Evolutionary conservation across 441 rosid genomes (phyloP).

Genomic region (Euphorbia celastroides): DNA sequence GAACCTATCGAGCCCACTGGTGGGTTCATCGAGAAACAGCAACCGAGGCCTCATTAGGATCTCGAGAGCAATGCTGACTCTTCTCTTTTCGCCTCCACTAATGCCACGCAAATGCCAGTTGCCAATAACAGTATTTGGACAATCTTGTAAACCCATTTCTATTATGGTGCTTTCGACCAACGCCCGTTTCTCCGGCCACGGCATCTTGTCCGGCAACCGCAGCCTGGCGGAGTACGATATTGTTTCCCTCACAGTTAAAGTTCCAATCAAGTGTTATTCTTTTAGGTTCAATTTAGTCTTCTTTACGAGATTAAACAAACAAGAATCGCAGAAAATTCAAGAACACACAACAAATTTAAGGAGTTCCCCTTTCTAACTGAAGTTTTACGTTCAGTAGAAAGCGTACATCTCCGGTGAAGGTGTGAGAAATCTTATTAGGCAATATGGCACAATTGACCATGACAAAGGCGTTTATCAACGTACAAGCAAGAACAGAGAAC

Average conservation of each 20-base stretch:
- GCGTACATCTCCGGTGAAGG: too few relatives aligned
- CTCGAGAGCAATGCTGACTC: constrained; percentile 96
- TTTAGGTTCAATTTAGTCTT: too few relatives aligned
- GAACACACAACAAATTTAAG: too few relatives aligned
- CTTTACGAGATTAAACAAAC: too few relatives aligned
- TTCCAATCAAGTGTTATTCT: constrained; percentile 92
- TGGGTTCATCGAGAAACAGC: constrained; percentile 96
- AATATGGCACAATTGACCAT: too few relatives aligned
- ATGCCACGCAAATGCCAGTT: constrained; percentile 97
- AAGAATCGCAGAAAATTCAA: too few relatives aligned
- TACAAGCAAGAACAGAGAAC: too few relatives aligned
- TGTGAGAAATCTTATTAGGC: too few relatives aligned
- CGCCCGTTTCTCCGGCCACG: constrained; percentile 68
- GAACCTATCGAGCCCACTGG: constrained; percentile 92
- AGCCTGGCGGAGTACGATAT: constrained; percentile 80
- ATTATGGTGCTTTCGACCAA: constrained; percentile 78
- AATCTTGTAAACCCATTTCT: constrained; percentile 96
- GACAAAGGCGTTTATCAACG: too few relatives aligned
- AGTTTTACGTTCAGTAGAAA: too few relatives aligned
- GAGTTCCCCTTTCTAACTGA: too few relatives aligned
- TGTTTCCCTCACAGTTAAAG: constrained; percentile 92
- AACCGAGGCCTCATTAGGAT: constrained; percentile 91
- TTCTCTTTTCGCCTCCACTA: constrained; percentile 92
- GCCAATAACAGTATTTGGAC: constrained; percentile 88
- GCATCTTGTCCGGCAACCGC: constrained; percentile 88